phyloP scores from a whole-genome alignment of 768 basidiomycete species.

The Macrolepiota dolichaula region DNA sequence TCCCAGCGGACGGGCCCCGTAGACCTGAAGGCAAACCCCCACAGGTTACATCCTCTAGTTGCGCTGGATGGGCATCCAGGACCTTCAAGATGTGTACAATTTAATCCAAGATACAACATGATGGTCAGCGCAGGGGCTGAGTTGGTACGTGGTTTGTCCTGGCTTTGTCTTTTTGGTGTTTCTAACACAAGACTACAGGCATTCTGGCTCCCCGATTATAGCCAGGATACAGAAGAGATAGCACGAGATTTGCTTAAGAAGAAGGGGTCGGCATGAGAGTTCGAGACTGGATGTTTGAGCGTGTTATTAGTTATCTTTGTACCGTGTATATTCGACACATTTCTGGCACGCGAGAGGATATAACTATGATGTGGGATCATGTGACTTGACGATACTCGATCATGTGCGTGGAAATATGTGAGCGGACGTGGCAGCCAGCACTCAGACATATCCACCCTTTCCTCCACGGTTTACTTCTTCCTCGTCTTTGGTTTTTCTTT shows the following conservation, averaged over 20 bases:
- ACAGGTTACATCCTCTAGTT: conserved; percentile 36
- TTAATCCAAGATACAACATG: conserved; percentile 90
- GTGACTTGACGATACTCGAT: conserved; percentile 2
- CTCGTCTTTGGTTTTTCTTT: neutral
- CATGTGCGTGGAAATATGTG: conserved; percentile 1
- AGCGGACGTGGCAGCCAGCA: conserved; percentile 10
- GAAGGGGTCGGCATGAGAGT: conserved; percentile 24
- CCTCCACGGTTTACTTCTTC: conserved; percentile 2
- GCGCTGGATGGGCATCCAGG: conserved; percentile 79
- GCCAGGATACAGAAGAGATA: conserved; percentile 66
- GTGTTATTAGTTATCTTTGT: neutral
- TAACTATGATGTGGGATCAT: neutral
- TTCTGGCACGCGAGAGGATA: neutral
- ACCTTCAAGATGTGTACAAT: conserved; percentile 80
- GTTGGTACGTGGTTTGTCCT: conserved; percentile 48
- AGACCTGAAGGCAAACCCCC: conserved; percentile 52
- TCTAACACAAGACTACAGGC: conserved; percentile 24
- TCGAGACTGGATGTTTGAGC: neutral
- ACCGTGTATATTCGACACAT: neutral
- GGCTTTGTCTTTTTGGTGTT: neutral
- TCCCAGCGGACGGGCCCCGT: conserved; percentile 47
- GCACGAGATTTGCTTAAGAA: conserved; percentile 68
- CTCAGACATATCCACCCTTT: neutral
- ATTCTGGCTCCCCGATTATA: conserved; percentile 53
- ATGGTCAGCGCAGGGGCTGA: conserved; percentile 82